Base-by-base conservation (phyloP, 1,139 yeast genomes). In the Sugiyamaella sp. region DNA sequence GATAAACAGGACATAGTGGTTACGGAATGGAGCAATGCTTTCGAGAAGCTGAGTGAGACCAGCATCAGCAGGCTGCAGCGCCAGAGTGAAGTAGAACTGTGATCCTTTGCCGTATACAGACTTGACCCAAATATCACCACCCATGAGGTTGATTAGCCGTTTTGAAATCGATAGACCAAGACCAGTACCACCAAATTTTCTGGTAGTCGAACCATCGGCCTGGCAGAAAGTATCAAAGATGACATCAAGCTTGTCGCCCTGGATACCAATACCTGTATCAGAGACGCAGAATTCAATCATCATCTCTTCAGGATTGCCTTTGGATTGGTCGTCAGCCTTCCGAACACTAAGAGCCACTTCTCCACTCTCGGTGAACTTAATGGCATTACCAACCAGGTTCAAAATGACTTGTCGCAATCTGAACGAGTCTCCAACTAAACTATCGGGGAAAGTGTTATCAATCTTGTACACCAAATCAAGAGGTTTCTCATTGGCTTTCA, bases 161-260 rank as follows among this genome's bases (percentile, higher is more conserved):
- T 87, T 87, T 5, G 96, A 89, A 69, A 89, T 89, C 1, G 95
- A 86, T 55, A 89, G 77, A 22, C 96, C 96, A 49, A 89, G 76
- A 57, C 93, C 93, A 8, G 96, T 89, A 68, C 96, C 96, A 67
- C 96, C 96, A 68, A 89, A 89, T 69, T 87, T 87, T 68, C 96
- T 80, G 1, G 96, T 89, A 0, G 96, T 88, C 2, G 95, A 87
- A 49, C 96, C 96, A 73, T 89, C 96, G 2, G 96, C 96, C 71
- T 89, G 96, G 65, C 95, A 85, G 74, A 89, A 89, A 3, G 93
- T 89, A 65, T 88, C 95, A 65, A 89, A 89, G 66, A 88, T 88
- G 41, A 88, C 78, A 44, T 89, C 95, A 47, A 88, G 76, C 66
- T 88, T 88, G 65, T 88, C 95, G 66, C 81, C 84, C 66, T 85